Conservation (phyloP, 192 early-diverging fungal species). For the Thamnidium elegans region DNA sequence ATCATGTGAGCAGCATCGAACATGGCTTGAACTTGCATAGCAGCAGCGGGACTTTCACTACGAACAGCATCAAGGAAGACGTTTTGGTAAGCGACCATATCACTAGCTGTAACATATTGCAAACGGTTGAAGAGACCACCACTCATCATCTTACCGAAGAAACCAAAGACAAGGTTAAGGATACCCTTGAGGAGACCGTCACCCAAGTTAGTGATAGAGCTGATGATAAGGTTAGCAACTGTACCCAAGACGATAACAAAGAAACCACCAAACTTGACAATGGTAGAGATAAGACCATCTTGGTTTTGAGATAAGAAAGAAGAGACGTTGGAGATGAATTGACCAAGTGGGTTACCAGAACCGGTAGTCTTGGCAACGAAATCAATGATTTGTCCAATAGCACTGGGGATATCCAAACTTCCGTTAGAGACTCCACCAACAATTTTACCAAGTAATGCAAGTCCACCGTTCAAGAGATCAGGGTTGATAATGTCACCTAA, state of each 20-base stretch:
- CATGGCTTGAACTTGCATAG: background rate
- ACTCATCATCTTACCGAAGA: background rate
- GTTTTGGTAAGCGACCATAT: background rate
- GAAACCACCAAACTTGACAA: background rate
- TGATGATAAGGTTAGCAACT: background rate
- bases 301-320: background rate
- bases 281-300: background rate
- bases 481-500: background rate
- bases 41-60: background rate
- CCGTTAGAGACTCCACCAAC: background rate
- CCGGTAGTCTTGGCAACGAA: background rate
- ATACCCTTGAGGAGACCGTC: background rate
- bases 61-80: constrained; percentile 1
- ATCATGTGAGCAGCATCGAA: background rate
- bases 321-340: background rate
- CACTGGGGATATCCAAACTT: background rate
- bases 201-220: too few relatives aligned
- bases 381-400: background rate
- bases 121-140: background rate
- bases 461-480: background rate
- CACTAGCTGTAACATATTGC: background rate
- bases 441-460: background rate
- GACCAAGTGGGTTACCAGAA: background rate
- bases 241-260: background rate
- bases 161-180: background rate